Conservation (phyloP, 2,329 filamentous ascomycete genomes). For the Pezizomycotina sp. region DNA sequence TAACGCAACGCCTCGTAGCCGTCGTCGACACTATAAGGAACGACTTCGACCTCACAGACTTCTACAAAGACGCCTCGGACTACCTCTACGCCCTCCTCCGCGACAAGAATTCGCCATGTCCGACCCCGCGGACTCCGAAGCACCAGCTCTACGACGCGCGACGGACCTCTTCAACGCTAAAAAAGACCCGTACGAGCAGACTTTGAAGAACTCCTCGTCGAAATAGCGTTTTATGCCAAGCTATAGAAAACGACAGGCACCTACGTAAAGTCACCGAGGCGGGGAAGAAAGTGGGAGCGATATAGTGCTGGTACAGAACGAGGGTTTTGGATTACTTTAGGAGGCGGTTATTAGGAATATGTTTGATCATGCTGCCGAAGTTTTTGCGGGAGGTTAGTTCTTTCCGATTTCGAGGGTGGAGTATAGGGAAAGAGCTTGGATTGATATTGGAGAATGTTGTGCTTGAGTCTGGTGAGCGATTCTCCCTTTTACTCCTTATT, state of each 20-base stretch:
- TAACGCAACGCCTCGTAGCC: slow-evolving; percentile 15
- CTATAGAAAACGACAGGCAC: too few species aligned
- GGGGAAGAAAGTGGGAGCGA: too few species aligned
- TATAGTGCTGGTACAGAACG: too few species aligned
- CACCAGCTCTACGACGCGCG: slow-evolving; percentile 17
- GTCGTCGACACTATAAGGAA: slow-evolving; percentile 17
- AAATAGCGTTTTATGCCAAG: too few species aligned
- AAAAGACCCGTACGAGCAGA: too few species aligned
- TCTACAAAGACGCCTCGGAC: slow-evolving; percentile 13
- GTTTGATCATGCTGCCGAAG: slow-evolving; percentile 19
- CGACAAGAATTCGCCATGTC: slow-evolving; percentile 18
- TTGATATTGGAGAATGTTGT: slow-evolving; percentile 22
- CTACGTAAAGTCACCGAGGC: too few species aligned
- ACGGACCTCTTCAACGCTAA: slow-evolving; percentile 17
- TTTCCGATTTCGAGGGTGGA: slow-evolving; percentile 21
- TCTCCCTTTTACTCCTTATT: not conserved
- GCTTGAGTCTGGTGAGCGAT: slow-evolving; percentile 19
- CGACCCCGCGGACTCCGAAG: slow-evolving; percentile 19
- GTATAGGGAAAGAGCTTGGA: slow-evolving; percentile 21
- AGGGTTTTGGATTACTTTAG: too few species aligned
- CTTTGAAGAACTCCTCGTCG: too few species aligned
- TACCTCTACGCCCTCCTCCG: slow-evolving; percentile 18
- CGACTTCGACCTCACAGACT: slow-evolving; percentile 18
- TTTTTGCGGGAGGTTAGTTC: slow-evolving; percentile 20
- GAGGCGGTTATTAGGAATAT: slow-evolving; percentile 18